phyloP scores from a whole-genome alignment of 352 stramenopile genomes.

The Phytopythium montanum region DNA sequence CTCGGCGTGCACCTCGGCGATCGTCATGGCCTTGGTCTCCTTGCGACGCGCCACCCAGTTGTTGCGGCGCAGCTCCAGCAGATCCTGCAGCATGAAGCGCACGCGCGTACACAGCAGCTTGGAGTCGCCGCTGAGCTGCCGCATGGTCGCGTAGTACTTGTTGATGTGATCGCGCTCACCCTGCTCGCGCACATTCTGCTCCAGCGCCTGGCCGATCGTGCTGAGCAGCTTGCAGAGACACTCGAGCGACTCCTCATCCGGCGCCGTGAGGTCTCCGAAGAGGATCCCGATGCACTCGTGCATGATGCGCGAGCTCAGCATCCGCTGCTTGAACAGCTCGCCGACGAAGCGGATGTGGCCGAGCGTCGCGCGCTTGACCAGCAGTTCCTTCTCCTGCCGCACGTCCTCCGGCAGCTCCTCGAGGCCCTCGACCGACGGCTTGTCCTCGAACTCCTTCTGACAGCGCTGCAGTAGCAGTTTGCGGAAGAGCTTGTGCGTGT shows the following conservation, averaged over 20 bases:
- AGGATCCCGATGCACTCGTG: constrained; percentile 85
- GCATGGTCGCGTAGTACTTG: constrained; percentile 68
- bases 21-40: constrained; percentile 83
- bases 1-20: constrained; percentile 76
- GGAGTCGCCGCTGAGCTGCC: constrained; percentile 59
- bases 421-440: constrained; percentile 68
- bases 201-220: constrained; percentile 90
- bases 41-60: constrained; percentile 73
- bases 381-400: constrained; percentile 68
- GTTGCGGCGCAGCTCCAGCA: constrained; percentile 75
- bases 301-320: constrained; percentile 95
- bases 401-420: constrained; percentile 51
- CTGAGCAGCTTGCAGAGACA: constrained; percentile 94
- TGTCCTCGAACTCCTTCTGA: constrained; percentile 93
- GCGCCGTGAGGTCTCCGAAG: constrained; percentile 72
- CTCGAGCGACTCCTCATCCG: constrained; percentile 94
- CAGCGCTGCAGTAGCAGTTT: constrained; percentile 91
- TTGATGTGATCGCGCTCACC: constrained; percentile 55
- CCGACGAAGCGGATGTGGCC: constrained; percentile 96
- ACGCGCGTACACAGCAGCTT: constrained; percentile 72
- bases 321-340: constrained; percentile 94
- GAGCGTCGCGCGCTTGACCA: constrained; percentile 79
- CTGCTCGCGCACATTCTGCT: constrained; percentile 49
- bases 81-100: constrained; percentile 82
- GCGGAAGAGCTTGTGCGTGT: constrained; percentile 92